These are phyloP conservation scores for Spencermartinsiella ligniputridi DNA, from an alignment of 1,139 yeast species.

Conservation along the genomic window DNA sequence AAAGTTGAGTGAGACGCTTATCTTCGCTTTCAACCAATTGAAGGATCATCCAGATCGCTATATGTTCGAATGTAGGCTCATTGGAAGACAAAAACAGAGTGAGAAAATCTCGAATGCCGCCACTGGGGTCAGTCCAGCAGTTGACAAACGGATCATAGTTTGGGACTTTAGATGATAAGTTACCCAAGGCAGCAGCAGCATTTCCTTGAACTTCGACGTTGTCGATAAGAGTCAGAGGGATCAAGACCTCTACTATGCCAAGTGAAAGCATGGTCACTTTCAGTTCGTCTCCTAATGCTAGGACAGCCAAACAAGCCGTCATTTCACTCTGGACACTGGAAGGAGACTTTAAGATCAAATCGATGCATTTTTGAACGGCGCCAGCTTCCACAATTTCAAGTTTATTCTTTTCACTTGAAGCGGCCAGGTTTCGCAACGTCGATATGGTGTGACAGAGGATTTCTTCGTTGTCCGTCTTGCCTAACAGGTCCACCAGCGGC, in stretches of 20 bases:
- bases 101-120: conserved; percentile 83
- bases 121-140: conserved; percentile 75
- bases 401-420: conserved; percentile 89
- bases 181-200: conserved; percentile 97
- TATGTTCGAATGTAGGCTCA: conserved; percentile 96
- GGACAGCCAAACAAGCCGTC: conserved; percentile 94
- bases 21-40: conserved; percentile 89
- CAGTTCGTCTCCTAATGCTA: conserved; percentile 93
- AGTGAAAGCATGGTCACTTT: conserved; percentile 80
- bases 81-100: conserved; percentile 75
- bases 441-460: conserved; percentile 98
- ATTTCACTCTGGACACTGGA: conserved; percentile 91
- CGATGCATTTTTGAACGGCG: conserved; percentile 91
- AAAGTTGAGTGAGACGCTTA: conserved; percentile 46
- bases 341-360: conserved; percentile 77
- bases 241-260: conserved; percentile 81
- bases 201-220: conserved; percentile 97
- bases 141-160: conserved; percentile 76
- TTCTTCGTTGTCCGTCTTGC: conserved; percentile 85
- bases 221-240: conserved; percentile 82
- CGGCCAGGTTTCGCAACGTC: conserved; percentile 91
- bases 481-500: conserved; percentile 82
- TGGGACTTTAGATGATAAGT: conserved; percentile 82
- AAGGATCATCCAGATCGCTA: conserved; percentile 94
- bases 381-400: conserved; percentile 91